These are phyloP conservation scores for Diaporthe ilicicola DNA, from an alignment of 2,329 filamentous ascomycete species.

Conservation along the genomic window DNA sequence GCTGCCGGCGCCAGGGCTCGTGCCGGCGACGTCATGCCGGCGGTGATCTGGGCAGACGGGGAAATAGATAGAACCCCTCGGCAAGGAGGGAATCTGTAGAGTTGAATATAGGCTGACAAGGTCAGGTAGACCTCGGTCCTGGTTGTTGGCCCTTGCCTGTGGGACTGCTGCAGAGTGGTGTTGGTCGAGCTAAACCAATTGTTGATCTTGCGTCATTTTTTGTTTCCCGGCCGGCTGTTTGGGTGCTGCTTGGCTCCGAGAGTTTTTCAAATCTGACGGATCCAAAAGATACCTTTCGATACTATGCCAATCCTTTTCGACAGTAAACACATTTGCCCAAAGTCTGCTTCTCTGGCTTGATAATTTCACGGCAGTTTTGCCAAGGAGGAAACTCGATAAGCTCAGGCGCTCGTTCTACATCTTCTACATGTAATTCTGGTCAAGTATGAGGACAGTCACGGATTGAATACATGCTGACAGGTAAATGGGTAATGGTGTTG, in stretches of 20 bases:
- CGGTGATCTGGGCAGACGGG: neutral
- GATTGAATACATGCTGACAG: neutral
- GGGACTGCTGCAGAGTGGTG: neutral
- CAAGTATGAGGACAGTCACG: neutral
- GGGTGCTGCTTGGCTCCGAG: neutral
- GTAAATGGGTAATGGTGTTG: neutral
- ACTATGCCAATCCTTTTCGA: neutral
- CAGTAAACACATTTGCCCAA: neutral
- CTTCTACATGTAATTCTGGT: neutral
- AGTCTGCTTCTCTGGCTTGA: neutral
- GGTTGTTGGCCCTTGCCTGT: neutral
- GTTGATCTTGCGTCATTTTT: slow-evolving; percentile 21
- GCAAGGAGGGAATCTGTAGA: neutral
- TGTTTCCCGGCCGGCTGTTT: neutral
- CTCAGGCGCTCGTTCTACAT: neutral
- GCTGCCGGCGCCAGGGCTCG: slow-evolving; percentile 42
- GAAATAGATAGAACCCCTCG: neutral
- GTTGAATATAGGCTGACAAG: no score
- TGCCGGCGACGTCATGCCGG: slow-evolving; percentile 22
- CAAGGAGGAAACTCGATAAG: neutral
- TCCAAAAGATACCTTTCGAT: neutral
- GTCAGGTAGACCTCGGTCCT: neutral
- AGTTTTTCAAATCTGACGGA: neutral
- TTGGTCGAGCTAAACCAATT: neutral
- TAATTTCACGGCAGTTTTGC: neutral